Base-by-base conservation (phyloP, 2,329 filamentous ascomycete genomes). In the Ascochyta pisi region DNA sequence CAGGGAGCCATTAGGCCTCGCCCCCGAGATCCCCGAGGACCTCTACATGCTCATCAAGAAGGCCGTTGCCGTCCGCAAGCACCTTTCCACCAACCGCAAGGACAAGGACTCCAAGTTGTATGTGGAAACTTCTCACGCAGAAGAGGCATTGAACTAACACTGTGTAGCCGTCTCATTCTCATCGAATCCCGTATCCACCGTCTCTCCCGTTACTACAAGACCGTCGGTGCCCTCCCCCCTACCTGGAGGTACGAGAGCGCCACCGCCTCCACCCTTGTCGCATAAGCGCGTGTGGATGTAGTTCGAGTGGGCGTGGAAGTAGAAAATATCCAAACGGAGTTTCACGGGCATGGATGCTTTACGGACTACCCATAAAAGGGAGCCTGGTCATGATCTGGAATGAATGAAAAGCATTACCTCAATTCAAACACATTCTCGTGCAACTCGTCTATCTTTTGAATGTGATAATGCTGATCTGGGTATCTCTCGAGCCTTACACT, bases 21-120 rank as follows among this genome's bases (percentile, higher is more conserved):
- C 95, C 74, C 95, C 96, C 80, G 93, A 98, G 81, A 89, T 99
- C 75, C 95, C 96, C 79, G 95, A 99, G 89, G 95, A 99, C 83
- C 90, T 98, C 73, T 99, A 98, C 90, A 96, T 96, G 91, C 86
- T 98, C 81, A 98, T 98, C 91, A 97, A 97, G 91, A 99, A 99
- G 92, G 94, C 96, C 79, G 77, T 73, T 55, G 68, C 71, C 79
- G 95, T 99, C 85, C 94, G 95, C 85, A 99, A 99, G 91, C 96
- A 99, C 85, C 92, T 99, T 73, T 92, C 97, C 89, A 92, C 92
- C 84, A 99, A 99, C 90, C 94, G 95, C 84, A 99, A 99, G 89
- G 95, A 99, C 88, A 96, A 92, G 87, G 95, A 99, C 87, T 91
- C 89, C 86, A 99, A 99, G 88, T 99, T 99, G 68, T 72, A 69